Evolutionary conservation across 1,284 basidiomycete species (phyloP).

Genomic region (Trametes polyzona): DNA sequence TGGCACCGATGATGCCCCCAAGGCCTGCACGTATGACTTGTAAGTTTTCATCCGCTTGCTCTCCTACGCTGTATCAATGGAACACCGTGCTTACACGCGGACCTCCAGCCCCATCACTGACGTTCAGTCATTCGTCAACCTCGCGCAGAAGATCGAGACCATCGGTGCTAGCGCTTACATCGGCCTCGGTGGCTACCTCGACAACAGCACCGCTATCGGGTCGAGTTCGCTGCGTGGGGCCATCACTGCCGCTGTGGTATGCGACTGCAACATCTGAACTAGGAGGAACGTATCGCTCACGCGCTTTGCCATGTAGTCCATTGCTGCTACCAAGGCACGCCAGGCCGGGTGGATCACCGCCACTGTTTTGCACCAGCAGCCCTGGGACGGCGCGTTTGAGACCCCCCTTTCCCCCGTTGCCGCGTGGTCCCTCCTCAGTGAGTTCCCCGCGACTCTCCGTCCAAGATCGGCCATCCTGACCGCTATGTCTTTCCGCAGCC

Average conservation of each 20-base stretch:
- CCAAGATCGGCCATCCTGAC: background rate
- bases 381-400: slow-evolving; percentile 62
- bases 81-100: background rate
- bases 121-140: slow-evolving; percentile 48
- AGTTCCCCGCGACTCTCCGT: background rate
- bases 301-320: no score
- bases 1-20: slow-evolving; percentile 47
- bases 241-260: background rate
- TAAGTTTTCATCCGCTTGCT: no score
- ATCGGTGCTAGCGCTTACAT: slow-evolving; percentile 53
- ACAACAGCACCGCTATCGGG: background rate
- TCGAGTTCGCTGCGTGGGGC: background rate
- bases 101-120: slow-evolving; percentile 45
- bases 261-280: no score
- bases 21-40: slow-evolving; percentile 62
- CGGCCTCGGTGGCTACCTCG: slow-evolving; percentile 43
- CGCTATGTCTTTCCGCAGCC: slow-evolving; percentile 10
- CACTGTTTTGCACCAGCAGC: slow-evolving; percentile 45
- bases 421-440: slow-evolving; percentile 29
- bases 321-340: slow-evolving; percentile 50
- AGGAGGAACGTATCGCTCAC: no score
- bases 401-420: slow-evolving; percentile 53
- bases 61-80: no score
- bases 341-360: slow-evolving; percentile 56
- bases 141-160: slow-evolving; percentile 55